Percentiles rank a stretch among this genome's conserved stretches.
These are phyloP conservation scores for Leonotis leonurus DNA, from an alignment of 257 asterid species.

Conservation along the genomic window DNA sequence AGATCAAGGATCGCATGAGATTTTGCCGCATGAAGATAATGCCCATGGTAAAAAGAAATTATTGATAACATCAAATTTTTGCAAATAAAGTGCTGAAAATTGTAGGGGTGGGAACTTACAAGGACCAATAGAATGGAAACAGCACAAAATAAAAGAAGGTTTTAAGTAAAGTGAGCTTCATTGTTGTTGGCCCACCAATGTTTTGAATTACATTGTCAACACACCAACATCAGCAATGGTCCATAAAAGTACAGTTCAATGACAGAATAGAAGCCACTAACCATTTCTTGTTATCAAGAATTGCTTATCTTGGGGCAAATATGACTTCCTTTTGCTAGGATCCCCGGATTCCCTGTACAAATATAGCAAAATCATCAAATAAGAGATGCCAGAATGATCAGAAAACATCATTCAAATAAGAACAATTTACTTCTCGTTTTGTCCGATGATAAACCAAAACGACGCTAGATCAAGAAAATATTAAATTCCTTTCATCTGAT, in stretches of 20 bases:
- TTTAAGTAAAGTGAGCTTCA: background rate
- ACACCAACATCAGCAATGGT: background rate
- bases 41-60: conserved; percentile 4
- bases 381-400: background rate
- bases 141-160: background rate
- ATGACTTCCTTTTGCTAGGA: conserved; percentile 91
- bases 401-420: conserved; percentile 5
- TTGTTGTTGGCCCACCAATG: background rate
- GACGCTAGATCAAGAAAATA: background rate
- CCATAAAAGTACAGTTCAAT: background rate
- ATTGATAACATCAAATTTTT: background rate
- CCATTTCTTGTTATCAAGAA: conserved; percentile 93
- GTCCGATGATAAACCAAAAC: background rate
- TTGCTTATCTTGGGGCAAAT: conserved; percentile 85
- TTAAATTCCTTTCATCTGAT: background rate
- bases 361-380: conserved; percentile 5
- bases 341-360: conserved; percentile 90
- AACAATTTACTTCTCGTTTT: background rate
- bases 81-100: background rate
- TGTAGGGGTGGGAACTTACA: background rate
- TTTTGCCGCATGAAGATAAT: conserved; percentile 1
- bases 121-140: background rate
- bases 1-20: background rate
- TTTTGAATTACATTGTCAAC: background rate
- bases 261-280: conserved; percentile 23